Base-by-base conservation (phyloP, 2,329 filamentous ascomycete genomes). In the Penicillium sp. region DNA sequence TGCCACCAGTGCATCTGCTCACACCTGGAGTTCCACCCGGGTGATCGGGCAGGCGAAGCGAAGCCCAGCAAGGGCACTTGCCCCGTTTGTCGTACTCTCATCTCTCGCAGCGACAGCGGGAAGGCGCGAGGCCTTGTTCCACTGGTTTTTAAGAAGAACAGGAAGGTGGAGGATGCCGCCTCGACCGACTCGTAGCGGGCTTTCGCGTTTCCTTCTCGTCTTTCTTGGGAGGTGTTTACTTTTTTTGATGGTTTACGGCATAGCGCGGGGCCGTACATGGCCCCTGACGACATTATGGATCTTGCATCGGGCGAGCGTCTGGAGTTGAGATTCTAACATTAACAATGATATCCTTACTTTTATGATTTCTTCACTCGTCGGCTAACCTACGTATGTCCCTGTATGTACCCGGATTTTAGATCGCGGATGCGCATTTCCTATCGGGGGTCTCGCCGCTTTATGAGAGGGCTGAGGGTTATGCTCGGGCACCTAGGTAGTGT, bases 1-100 rank as follows among this genome's bases (percentile, higher is more conserved):
- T 85, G 82, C 62, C 81, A 84, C 58, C 77, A 77, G 30, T 85
- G 82, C 57, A 77, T 85, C 35, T 75, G 79, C 42, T 78, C 82
- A 61, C 78, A 80, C n/a, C 67, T 85, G 14, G 78, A 78, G 33
- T 75, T 76, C 36, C 79, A 82, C 16, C 9, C 56, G 76, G 76
- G 54, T 76, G 70, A 50, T 60, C 74, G 34, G 62, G 70, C 9
- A 9, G 64, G 16, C 31, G 41, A 68, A 36, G 49, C 60, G 2
- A 70, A 69, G 44, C 42, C 59, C 1, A 64, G 58, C 2, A 64
- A 67, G 41, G 73, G 72, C 4, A 69, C 68, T 16, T 76, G 74
- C 53, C 74, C 74, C 3, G 70, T 75, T 2, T 76, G 74, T 50
- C 68, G 74, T 19, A 74, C 74, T 56, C 58, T 61, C 5, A 61